phyloP scores from a whole-genome alignment of 805 yeast genomes.

The Cephaloascus fragrans region DNA sequence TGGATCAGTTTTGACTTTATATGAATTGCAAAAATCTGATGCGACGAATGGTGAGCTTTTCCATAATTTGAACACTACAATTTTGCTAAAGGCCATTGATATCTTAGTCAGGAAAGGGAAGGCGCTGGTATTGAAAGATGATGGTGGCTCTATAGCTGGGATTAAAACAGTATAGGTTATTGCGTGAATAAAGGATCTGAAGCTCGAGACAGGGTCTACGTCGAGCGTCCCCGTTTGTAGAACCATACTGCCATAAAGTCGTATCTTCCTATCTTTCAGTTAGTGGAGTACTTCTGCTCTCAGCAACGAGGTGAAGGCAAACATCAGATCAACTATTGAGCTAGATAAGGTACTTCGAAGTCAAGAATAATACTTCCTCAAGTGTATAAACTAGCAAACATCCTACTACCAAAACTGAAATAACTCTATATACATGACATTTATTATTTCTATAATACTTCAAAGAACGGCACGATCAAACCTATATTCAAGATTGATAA shows the following conservation, averaged over 20 bases:
- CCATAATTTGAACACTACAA: conserved; percentile 45
- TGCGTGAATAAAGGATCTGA: too few relatives aligned
- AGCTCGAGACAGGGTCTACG: too few relatives aligned
- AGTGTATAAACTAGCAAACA: background rate
- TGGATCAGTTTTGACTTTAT: conserved; percentile 69
- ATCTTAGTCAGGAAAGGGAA: conserved; percentile 56
- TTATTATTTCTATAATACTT: too few relatives aligned
- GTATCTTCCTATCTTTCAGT: background rate
- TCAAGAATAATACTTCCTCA: background rate
- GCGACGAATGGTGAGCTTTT: conserved; percentile 47
- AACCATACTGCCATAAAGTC: background rate
- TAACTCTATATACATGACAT: too few relatives aligned
- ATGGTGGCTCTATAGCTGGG: conserved; percentile 61
- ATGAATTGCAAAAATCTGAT: conserved; percentile 68
- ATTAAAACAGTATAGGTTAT: conserved; percentile 62
- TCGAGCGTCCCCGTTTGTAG: too few relatives aligned
- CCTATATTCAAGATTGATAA: conserved; percentile 20
- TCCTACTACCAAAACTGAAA: too few relatives aligned
- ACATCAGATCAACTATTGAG: background rate
- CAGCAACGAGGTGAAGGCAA: too few relatives aligned
- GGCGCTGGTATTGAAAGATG: conserved; percentile 65
- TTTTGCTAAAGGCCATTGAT: conserved; percentile 47
- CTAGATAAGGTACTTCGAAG: background rate
- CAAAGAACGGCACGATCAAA: too few relatives aligned
- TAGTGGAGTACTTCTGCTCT: background rate